A percentile compares a stretch with the other conserved stretches of the same genome.
Conservation (phyloP, 2,329 filamentous ascomycete genomes). For the Phoma herbarum region DNA sequence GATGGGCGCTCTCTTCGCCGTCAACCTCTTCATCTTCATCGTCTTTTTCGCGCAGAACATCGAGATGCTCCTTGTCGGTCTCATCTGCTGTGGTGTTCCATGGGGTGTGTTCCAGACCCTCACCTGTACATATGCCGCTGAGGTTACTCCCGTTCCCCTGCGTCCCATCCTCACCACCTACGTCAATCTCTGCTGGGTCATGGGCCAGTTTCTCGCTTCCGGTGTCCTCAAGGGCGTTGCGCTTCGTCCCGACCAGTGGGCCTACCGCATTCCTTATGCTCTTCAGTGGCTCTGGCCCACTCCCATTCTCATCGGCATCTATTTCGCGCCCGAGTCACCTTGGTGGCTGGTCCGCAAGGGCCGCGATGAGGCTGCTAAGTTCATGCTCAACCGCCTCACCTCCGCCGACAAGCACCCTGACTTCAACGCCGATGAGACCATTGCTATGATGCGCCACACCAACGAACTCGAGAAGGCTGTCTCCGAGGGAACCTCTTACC, state of each 20-base stretch:
- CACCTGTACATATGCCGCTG: slow-evolving; percentile 60
- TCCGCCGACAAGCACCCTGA: slow-evolving; percentile 58
- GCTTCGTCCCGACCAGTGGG: slow-evolving; percentile 70
- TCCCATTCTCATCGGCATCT: slow-evolving; percentile 72
- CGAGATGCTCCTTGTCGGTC: slow-evolving; percentile 68
- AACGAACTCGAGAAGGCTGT: slow-evolving; percentile 80
- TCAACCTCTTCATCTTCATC: slow-evolving; percentile 48
- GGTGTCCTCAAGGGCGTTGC: slow-evolving; percentile 75
- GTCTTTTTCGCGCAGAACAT: slow-evolving; percentile 51
- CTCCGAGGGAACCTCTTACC: slow-evolving; percentile 71
- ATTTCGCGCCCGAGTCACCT: slow-evolving; percentile 73
- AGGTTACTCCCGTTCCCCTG: slow-evolving; percentile 75
- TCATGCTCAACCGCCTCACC: slow-evolving; percentile 70
- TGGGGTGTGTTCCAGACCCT: slow-evolving; percentile 59
- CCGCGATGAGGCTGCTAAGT: slow-evolving; percentile 71
- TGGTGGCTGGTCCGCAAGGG: slow-evolving; percentile 78
- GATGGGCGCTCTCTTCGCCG: slow-evolving; percentile 44
- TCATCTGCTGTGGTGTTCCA: slow-evolving; percentile 60
- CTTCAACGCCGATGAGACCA: slow-evolving; percentile 60
- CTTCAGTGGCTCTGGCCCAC: slow-evolving; percentile 81
- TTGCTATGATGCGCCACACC: slow-evolving; percentile 92
- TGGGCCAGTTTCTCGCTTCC: slow-evolving; percentile 76
- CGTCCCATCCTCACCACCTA: slow-evolving; percentile 69
- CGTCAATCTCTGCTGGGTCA: slow-evolving; percentile 78
- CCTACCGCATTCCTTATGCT: slow-evolving; percentile 71